A percentile compares a stretch with the other conserved stretches of the same genome.
These are phyloP conservation scores for Neospora caninum DNA, from an alignment of 169 alveolate species.

Conservation along the genomic window DNA sequence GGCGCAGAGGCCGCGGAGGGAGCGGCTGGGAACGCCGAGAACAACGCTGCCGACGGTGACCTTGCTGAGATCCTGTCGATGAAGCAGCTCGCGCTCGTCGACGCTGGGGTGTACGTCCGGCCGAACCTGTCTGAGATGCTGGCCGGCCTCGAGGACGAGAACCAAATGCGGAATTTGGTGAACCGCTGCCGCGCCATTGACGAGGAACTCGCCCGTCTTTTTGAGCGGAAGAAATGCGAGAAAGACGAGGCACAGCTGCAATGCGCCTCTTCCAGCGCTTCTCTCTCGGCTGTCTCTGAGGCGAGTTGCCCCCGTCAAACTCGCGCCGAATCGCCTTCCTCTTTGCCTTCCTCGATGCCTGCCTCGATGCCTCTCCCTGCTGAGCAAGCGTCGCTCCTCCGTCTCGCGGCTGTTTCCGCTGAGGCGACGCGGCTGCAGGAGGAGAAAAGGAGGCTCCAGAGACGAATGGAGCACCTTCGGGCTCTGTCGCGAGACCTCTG, in stretches of 20 bases:
- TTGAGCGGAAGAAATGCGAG: background rate
- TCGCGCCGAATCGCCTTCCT: too few species aligned
- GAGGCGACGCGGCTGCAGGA: background rate
- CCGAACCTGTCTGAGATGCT: slow-evolving; percentile 12
- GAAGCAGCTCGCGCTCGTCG: background rate
- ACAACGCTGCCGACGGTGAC: background rate
- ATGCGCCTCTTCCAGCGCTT: too few species aligned
- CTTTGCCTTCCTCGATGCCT: too few species aligned
- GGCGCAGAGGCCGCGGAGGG: background rate
- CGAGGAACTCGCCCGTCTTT: background rate
- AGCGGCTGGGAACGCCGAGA: background rate
- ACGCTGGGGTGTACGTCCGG: slow-evolving; percentile 13
- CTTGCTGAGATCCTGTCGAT: background rate
- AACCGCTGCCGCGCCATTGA: background rate
- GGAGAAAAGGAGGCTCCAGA: background rate
- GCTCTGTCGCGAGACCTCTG: background rate
- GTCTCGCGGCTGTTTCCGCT: background rate
- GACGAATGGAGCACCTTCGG: background rate
- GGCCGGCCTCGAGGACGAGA: background rate
- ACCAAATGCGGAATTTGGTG: background rate
- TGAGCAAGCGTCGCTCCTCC: background rate
- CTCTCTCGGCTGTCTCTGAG: too few species aligned
- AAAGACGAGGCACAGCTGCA: background rate
- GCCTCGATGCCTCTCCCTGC: too few species aligned
- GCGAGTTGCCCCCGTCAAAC: too few species aligned